Evolutionary conservation across 805 yeast genomes (phyloP).

Genomic region (Myxozyma kluyveri): DNA sequence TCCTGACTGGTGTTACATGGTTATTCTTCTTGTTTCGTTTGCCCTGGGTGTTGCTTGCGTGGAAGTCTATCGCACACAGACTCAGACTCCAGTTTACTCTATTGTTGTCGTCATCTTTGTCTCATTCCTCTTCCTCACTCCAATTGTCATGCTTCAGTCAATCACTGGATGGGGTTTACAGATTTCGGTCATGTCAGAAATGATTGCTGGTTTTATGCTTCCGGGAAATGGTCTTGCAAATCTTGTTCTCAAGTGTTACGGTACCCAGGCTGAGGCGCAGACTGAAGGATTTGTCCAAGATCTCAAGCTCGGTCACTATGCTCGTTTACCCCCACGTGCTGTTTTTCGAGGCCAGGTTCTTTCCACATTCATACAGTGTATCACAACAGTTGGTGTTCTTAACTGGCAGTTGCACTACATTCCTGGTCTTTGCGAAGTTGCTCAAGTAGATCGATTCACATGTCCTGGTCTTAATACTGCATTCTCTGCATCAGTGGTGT

Average conservation of each 20-base stretch:
- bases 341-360: constrained; percentile 52
- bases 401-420: constrained; percentile 44
- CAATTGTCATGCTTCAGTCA: constrained; percentile 60
- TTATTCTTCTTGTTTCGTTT: constrained; percentile 48
- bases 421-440: constrained; percentile 44
- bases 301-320: constrained; percentile 62
- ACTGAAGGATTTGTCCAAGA: constrained; percentile 55
- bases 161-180: constrained; percentile 61
- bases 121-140: constrained; percentile 55
- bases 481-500: constrained; percentile 56
- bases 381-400: constrained; percentile 45
- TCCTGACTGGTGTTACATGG: constrained; percentile 61
- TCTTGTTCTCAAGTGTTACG: constrained; percentile 60
- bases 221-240: constrained; percentile 63
- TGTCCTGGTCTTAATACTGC: constrained; percentile 49
- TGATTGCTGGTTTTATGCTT: constrained; percentile 61
- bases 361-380: constrained; percentile 48
- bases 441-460: constrained; percentile 47
- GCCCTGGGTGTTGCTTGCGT: constrained; percentile 45
- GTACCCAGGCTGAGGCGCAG: constrained; percentile 52
- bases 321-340: constrained; percentile 60
- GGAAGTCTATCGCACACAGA: constrained; percentile 43
- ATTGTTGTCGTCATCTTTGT: constrained; percentile 56
- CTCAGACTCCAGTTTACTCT: constrained; percentile 62
- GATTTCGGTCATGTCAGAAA: constrained; percentile 59